Evolutionary conservation across 495 filamentous ascomycete genomes (phyloP).

Genomic region (Trypethelium eluteriae): DNA sequence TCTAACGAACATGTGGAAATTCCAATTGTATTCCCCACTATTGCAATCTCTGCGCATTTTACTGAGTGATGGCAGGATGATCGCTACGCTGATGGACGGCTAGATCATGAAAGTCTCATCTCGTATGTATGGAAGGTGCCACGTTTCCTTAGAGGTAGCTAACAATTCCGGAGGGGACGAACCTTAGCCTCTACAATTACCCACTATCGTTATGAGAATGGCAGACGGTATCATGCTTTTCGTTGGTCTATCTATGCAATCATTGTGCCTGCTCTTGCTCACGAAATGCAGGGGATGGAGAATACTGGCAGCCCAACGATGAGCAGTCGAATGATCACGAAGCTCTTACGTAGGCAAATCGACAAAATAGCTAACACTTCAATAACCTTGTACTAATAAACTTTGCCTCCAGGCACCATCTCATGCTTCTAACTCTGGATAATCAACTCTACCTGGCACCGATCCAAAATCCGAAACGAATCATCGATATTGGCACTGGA

Average conservation of each 20-base stretch:
- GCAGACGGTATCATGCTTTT: constrained; percentile 31
- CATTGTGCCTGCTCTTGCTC: background rate
- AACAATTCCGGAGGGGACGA: constrained; percentile 22
- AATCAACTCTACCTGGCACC: constrained; percentile 31
- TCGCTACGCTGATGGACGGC: background rate
- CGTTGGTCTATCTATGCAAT: constrained; percentile 14
- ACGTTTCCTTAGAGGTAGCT: background rate
- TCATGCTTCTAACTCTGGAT: constrained; percentile 27
- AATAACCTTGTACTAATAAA: background rate
- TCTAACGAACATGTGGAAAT: background rate
- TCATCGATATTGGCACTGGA: constrained; percentile 34
- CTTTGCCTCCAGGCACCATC: constrained; percentile 23
- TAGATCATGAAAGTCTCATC: background rate
- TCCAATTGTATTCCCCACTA: background rate
- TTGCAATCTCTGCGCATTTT: background rate
- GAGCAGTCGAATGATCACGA: constrained; percentile 17
- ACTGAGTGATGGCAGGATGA: background rate
- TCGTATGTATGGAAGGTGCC: background rate
- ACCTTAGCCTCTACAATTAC: constrained; percentile 29
- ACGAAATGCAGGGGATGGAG: constrained; percentile 21
- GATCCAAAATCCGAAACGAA: constrained; percentile 26
- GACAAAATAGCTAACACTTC: background rate
- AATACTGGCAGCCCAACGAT: constrained; percentile 20
- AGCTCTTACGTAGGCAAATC: constrained; percentile 10
- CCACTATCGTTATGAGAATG: constrained; percentile 32